Base-by-base conservation (phyloP, 345 rosid genomes). In the Diplotaxis tenuifolia region DNA sequence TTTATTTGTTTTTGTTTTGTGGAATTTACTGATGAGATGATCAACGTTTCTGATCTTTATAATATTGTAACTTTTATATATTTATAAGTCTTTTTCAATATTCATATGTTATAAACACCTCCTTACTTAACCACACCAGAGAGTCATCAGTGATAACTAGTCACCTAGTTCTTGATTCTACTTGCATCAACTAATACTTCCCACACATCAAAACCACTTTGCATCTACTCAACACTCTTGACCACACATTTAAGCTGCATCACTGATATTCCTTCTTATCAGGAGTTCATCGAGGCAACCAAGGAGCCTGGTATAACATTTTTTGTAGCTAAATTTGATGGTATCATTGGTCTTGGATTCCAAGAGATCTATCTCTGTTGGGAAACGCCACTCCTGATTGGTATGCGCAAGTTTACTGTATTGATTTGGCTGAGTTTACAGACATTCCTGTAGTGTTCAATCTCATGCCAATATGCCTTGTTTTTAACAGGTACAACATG, bases 251-350 rank as follows among this genome's bases (percentile, higher is more conserved):
- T 20, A 18, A 63, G 47, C 68, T 36, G 15, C 67, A 57, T 40
- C 0, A 23, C 22, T 50, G 62, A 50, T 32, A 55, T 68, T 61
- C 53, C 18, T 75, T 50, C 55, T 10, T 5, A n/a, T 64, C 83
- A 94, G 97, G 88, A 85, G 81, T 94, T 94, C 78, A 94, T 94
- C 23, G 98, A 94, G 81, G 97, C 98, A 67, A 87, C 98, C 40
- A 83, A 59, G 62, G 98, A 94, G 84, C 98, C 96, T 38, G 81
- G 98, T 78, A 9, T 86, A 54, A 87, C 91, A 59, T 94, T 94
- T 80, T 29, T 94, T 77, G 82, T 71, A 52, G 98, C 96, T 62
- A 91, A 88, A 67, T 94, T 94, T 82, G 98, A 94, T 79, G 98
- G 98, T 38, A 91, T 91, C 67, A 65, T 89, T 70, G 98, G 98